Conservation (phyloP, 2,329 filamentous ascomycete species). For the Cercospora sesami region DNA sequence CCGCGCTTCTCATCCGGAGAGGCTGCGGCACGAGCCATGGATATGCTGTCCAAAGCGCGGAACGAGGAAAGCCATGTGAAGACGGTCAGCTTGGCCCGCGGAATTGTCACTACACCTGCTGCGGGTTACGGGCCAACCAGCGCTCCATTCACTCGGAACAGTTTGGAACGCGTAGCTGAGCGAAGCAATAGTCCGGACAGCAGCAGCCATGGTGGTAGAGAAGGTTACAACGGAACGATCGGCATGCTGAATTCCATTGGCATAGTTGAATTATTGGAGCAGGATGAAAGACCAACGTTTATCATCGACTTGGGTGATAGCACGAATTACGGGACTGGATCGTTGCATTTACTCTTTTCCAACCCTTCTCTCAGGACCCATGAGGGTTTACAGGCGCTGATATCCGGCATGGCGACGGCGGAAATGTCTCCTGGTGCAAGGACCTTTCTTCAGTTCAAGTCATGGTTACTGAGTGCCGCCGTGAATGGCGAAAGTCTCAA, state of each 20-base stretch:
- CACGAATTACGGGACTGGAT: constrained; percentile 55
- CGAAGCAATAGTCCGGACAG: constrained; percentile 34
- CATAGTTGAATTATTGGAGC: constrained; percentile 70
- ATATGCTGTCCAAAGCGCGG: constrained; percentile 54
- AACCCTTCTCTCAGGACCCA: constrained; percentile 66
- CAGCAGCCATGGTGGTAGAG: constrained; percentile 20
- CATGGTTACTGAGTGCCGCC: constrained; percentile 64
- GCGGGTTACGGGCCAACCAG: constrained; percentile 25
- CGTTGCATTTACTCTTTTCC: constrained; percentile 64
- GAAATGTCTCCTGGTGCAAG: constrained; percentile 42
- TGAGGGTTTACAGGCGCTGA: constrained; percentile 56
- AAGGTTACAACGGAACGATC: constrained; percentile 20
- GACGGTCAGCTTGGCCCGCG: constrained; percentile 54
- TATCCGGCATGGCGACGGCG: constrained; percentile 52
- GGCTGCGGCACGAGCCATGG: constrained; percentile 54
- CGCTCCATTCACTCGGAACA: constrained; percentile 41
- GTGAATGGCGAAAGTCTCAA: constrained; percentile 56
- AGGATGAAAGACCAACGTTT: constrained; percentile 75
- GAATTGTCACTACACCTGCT: constrained; percentile 41
- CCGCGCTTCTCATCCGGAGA: constrained; percentile 60
- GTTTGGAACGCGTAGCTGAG: constrained; percentile 36
- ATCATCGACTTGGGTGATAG: constrained; percentile 67
- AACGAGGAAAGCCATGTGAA: constrained; percentile 53
- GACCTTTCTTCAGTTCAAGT: constrained; percentile 65
- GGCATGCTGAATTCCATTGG: constrained; percentile 64